A percentile compares a stretch with the other conserved stretches of the same genome.
Conservation (phyloP, 1,284 basidiomycete species). For the Cutaneotrichosporon arboriforme region DNA sequence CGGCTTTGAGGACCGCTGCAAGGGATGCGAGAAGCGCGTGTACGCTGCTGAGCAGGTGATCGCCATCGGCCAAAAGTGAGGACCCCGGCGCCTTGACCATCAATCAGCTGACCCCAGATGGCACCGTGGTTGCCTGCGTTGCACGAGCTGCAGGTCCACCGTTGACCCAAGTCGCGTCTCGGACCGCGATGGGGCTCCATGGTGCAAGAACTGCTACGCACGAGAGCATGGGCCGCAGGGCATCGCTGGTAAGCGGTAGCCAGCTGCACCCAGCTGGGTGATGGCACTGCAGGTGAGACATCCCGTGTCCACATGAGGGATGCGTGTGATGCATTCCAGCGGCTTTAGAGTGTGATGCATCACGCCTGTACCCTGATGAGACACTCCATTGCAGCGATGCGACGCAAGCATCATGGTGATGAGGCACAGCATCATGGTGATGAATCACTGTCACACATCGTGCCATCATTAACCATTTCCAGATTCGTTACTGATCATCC, state of each 20-base stretch:
- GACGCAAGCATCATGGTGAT: too few relatives aligned
- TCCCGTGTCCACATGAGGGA: too few relatives aligned
- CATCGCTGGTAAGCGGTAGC: slow-evolving; percentile 34
- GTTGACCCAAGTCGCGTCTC: slow-evolving; percentile 50
- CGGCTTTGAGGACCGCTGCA: slow-evolving; percentile 34
- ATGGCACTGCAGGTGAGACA: too few relatives aligned
- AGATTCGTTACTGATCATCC: too few relatives aligned
- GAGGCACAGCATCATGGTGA: too few relatives aligned
- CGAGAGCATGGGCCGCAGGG: slow-evolving; percentile 41
- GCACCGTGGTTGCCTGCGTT: slow-evolving; percentile 44
- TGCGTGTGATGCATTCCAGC: too few relatives aligned
- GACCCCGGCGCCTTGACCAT: not conserved
- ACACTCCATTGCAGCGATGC: too few relatives aligned
- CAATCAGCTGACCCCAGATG: slow-evolving; percentile 28
- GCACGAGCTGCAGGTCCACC: slow-evolving; percentile 35
- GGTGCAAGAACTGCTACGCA: slow-evolving; percentile 47
- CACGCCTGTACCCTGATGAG: too few relatives aligned
- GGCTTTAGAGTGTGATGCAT: too few relatives aligned
- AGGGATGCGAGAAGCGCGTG: slow-evolving; percentile 44
- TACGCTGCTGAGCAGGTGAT: slow-evolving; percentile 46
- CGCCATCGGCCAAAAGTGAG: slow-evolving; percentile 18
- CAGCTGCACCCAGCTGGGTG: too few relatives aligned
- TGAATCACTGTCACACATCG: too few relatives aligned
- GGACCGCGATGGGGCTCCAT: slow-evolving; percentile 53
- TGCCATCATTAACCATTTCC: too few relatives aligned